Evolutionary conservation across 495 filamentous ascomycete genomes (phyloP).

Genomic region (Neurospora pannonica): DNA sequence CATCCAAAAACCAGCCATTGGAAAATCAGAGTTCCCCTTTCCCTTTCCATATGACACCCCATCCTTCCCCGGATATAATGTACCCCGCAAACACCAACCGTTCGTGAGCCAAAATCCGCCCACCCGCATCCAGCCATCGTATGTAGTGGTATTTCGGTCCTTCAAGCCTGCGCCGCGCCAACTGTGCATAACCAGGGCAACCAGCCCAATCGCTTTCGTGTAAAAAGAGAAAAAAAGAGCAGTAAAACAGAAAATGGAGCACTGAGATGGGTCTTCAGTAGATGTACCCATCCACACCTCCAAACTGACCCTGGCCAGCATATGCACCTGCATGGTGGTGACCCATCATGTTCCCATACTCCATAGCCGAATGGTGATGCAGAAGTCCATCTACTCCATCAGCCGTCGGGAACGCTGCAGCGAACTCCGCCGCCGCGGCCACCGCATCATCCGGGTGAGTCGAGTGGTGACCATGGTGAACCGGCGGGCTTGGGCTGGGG

Average conservation of each 20-base stretch:
- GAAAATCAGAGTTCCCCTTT: not conserved
- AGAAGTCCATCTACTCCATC: conserved; percentile 21
- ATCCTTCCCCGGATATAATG: not conserved
- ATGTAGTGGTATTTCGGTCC: not conserved
- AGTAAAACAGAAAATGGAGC: not conserved
- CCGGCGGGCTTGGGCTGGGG: conserved; percentile 22
- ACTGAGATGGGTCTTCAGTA: not conserved
- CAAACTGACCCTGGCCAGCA: not conserved
- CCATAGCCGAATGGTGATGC: conserved; percentile 6
- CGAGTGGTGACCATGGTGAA: not conserved
- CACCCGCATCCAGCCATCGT: not conserved
- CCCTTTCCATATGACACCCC: not conserved
- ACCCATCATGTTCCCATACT: conserved; percentile 6
- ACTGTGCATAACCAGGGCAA: not conserved
- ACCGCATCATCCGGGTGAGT: not conserved
- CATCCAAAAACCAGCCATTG: not conserved
- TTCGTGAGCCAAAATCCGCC: not conserved
- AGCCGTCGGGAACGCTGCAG: conserved; percentile 13
- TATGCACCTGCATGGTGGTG: conserved; percentile 5
- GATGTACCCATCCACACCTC: conserved; percentile 7
- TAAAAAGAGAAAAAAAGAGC: not conserved
- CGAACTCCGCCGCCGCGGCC: not conserved
- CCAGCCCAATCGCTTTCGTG: not conserved
- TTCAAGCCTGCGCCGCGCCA: not conserved
- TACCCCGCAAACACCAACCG: not conserved